Percentiles rank a stretch among this genome's conserved stretches.
These are phyloP conservation scores for Rhytidhysteron rufulum DNA, from an alignment of 2,329 filamentous ascomycete genomes.

Conservation along the genomic window DNA sequence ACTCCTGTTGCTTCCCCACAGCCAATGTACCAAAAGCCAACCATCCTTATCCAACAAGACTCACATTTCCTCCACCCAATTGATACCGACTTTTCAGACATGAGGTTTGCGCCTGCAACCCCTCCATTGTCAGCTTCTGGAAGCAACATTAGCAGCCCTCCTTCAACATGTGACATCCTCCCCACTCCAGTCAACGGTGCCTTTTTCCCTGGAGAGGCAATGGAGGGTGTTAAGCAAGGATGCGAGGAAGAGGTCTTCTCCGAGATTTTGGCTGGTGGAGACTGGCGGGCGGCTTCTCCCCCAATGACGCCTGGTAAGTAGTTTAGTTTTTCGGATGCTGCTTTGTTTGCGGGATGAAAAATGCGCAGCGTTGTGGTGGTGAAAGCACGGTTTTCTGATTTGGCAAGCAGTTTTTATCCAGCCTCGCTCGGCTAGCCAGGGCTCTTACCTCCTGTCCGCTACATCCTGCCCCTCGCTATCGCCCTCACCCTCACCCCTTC, in stretches of 20 bases:
- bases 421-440: constrained; percentile 61
- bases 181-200: constrained; percentile 79
- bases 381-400: constrained; percentile 18
- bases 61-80: constrained; percentile 56
- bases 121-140: constrained; percentile 81
- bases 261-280: constrained; percentile 68
- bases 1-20: constrained; percentile 75
- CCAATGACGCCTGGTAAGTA: constrained; percentile 87
- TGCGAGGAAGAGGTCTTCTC: constrained; percentile 67
- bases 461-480: constrained; percentile 79
- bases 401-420: constrained; percentile 58
- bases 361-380: constrained; percentile 1
- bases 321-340: constrained; percentile 8
- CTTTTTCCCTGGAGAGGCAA: constrained; percentile 55
- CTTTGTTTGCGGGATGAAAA: constrained; percentile 4
- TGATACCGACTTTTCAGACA: constrained; percentile 68
- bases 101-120: constrained; percentile 75
- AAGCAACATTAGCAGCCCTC: constrained; percentile 82
- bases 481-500: constrained; percentile 78
- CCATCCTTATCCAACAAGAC: constrained; percentile 62
- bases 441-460: constrained; percentile 68
- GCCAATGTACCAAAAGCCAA: constrained; percentile 70
- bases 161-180: constrained; percentile 67
- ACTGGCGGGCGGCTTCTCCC: constrained; percentile 78
- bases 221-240: constrained; percentile 48